phyloP scores from a whole-genome alignment of 805 yeast species.

The Blastobotrys parvus region DNA sequence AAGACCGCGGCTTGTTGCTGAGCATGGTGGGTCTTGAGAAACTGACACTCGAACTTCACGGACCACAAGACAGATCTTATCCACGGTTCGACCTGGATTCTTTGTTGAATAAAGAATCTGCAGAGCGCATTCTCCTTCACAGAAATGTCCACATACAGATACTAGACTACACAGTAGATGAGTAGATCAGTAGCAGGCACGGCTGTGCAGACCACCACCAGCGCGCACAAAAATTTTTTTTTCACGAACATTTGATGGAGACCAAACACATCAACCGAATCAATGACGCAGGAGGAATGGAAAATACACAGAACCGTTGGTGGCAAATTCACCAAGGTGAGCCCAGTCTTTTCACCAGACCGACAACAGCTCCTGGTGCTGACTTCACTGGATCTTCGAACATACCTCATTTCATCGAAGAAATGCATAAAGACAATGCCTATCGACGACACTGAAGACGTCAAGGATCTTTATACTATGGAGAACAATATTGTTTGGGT shows the following conservation, averaged over 20 bases:
- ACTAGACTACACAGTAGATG: too few species aligned
- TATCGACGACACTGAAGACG: constrained; percentile 23
- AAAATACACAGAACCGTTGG: constrained; percentile 27
- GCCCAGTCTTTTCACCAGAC: constrained; percentile 30
- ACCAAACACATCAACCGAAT: too few species aligned
- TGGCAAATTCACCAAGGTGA: constrained; percentile 28
- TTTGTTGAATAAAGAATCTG: too few species aligned
- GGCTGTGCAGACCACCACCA: background rate
- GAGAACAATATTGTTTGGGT: constrained; percentile 24
- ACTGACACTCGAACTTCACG: too few species aligned
- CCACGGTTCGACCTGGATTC: too few species aligned
- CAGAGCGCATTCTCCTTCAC: too few species aligned
- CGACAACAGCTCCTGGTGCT: constrained; percentile 26
- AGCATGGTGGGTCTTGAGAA: too few species aligned
- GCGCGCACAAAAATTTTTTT: background rate
- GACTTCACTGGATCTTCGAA: constrained; percentile 30
- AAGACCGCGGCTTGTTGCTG: too few species aligned
- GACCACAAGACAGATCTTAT: too few species aligned
- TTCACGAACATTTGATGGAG: background rate
- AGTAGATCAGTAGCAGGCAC: too few species aligned
- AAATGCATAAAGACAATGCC: constrained; percentile 29
- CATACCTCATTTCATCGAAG: constrained; percentile 29
- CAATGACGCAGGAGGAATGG: constrained; percentile 1
- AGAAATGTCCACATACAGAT: too few species aligned
- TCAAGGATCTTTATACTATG: constrained; percentile 26